These are phyloP conservation scores for Penicillium steckii DNA, from an alignment of 495 filamentous ascomycete genomes.

Conservation along the genomic window DNA sequence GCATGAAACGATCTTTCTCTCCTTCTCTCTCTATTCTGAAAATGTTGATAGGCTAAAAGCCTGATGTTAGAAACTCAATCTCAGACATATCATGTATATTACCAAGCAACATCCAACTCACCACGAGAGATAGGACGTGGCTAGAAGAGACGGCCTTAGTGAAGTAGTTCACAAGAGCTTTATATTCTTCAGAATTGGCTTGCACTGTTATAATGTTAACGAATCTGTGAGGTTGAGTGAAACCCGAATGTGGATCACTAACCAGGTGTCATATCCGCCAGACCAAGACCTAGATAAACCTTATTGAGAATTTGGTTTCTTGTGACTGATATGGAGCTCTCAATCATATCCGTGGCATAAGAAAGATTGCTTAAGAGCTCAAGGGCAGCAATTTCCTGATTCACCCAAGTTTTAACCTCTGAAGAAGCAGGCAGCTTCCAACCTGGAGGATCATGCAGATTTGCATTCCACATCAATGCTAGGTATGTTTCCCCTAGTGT, in stretches of 20 bases:
- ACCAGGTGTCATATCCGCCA: neutral
- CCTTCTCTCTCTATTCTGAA: conserved; percentile 70
- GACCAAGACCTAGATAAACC: neutral
- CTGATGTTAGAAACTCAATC: too few relatives aligned
- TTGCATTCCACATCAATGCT: neutral
- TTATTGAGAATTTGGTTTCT: neutral
- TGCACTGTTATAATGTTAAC: neutral
- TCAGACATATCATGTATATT: too few relatives aligned
- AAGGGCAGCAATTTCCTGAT: neutral
- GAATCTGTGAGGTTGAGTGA: neutral
- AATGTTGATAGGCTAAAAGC: conserved; percentile 53
- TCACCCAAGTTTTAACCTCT: neutral
- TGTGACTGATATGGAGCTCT: neutral
- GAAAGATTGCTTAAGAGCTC: too few relatives aligned
- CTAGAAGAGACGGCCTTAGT: neutral
- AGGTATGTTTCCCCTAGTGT: neutral
- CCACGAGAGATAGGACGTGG: neutral
- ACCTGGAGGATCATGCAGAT: neutral
- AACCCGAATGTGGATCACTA: neutral
- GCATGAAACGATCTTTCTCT: conserved; percentile 60
- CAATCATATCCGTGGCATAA: too few relatives aligned
- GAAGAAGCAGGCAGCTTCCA: neutral
- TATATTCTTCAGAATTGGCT: neutral
- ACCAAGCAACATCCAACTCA: too few relatives aligned
- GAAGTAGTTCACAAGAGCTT: neutral